Base-by-base conservation (phyloP, 805 yeast genomes). In the Sugiyamaella mastotermitis region DNA sequence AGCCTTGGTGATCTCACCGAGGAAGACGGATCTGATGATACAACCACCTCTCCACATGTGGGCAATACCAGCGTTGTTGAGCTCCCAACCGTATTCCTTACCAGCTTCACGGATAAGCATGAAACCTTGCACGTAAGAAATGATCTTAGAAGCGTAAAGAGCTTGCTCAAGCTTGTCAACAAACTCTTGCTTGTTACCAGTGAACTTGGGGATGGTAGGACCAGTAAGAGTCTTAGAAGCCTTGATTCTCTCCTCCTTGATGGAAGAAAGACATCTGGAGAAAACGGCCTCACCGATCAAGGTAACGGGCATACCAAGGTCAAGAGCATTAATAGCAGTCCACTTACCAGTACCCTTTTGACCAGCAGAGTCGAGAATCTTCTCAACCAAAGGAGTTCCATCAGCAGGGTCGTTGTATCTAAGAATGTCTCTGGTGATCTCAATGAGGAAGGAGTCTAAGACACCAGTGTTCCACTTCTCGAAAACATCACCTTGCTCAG, bases 11-110 rank as follows among this genome's bases (percentile, higher is more conserved):
- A 90, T 90, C 69, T 90, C 97, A 61, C 80, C 97, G 62, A 90
- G 75, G 83, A 90, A 90, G 51, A 90, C 97, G 42, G 98, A 90
- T 78, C 97, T 85, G 71, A 90, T 90, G 68, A 90, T 90, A 78
- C 98, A 90, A 58, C 98, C 98, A 74, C 98, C 98, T 78, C 98
- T 82, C 98, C 98, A 90, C 97, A 90, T 90, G 60, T 92, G 78
- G 55, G 97, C 97, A 58, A 92, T 92, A 45, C 95, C 92, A 56
- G 97, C 95, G 80, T 85, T 83, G 82, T 90, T 92, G 65, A 90
- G 76, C 68, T 84, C 80, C 98, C 98, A 90, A 61, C 80, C 80
- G 77, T 86, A 90, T 66, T 86, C 95, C 69, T 77, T 81, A 53
- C 95, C 97, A 56, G 97, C 97, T 70, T 90, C 96, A 68, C 94